These are phyloP conservation scores for Mayamaea pseudoterrestris DNA, from an alignment of 108 stramenopile species.

Conservation along the genomic window DNA sequence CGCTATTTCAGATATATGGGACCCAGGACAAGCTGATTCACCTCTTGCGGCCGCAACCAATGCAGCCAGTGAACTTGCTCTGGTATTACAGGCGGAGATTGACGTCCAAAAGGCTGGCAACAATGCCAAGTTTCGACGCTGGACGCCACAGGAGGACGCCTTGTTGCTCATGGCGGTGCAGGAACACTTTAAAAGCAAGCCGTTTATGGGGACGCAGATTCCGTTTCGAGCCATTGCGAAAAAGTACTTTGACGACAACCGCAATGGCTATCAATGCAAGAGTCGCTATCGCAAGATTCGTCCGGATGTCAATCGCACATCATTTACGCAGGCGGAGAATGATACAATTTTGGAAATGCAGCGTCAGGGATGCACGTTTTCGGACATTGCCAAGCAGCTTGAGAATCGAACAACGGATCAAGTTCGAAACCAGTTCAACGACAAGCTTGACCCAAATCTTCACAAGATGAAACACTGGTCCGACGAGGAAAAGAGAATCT, in stretches of 20 bases:
- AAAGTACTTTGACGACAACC: constrained; percentile 12
- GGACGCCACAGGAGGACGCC: constrained; percentile 23
- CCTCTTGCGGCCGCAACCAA: no score
- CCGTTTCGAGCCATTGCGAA: no score
- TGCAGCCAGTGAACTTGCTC: neutral
- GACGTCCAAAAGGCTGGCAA: neutral
- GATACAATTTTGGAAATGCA: constrained; percentile 39
- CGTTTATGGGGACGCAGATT: no score
- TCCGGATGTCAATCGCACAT: constrained; percentile 81
- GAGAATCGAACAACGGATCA: constrained; percentile 92
- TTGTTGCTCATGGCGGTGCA: constrained; percentile 7
- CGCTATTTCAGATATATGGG: no score
- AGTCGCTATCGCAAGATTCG: constrained; percentile 65
- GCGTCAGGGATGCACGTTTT: constrained; percentile 32
- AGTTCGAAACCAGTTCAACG: constrained; percentile 89
- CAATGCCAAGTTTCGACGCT: constrained; percentile 5
- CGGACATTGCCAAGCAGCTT: constrained; percentile 55
- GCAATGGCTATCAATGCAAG: constrained; percentile 3
- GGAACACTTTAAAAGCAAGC: constrained; percentile 6
- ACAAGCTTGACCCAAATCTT: constrained; percentile 81
- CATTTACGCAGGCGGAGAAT: constrained; percentile 72
- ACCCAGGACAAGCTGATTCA: no score
- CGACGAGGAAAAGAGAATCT: constrained; percentile 59
- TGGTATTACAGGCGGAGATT: no score
- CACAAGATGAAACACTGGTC: constrained; percentile 67